A percentile compares a stretch with the other conserved stretches of the same genome.
Conservation (phyloP, 225 moss, liverwort and hornwort species). For the Sphagnum tenellum region DNA sequence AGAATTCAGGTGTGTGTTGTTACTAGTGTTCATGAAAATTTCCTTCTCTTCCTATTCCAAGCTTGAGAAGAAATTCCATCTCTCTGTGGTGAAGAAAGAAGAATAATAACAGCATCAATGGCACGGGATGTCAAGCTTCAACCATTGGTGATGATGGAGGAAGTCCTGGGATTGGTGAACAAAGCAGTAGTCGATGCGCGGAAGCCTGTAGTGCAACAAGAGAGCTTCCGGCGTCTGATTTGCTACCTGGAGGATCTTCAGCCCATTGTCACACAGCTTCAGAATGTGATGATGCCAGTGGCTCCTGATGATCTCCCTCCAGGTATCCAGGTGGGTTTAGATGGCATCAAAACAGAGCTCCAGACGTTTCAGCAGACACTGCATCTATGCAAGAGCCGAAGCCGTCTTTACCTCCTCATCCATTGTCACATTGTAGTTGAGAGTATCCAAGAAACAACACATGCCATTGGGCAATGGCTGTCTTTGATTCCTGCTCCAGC, state of each 20-base stretch:
- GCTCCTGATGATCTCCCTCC: constrained; percentile 16
- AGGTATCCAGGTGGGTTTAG: constrained; percentile 29
- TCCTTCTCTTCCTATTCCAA: too few species aligned
- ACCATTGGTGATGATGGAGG: constrained; percentile 11
- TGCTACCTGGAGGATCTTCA: constrained; percentile 41
- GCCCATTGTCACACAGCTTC: constrained; percentile 25
- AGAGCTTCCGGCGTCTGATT: constrained; percentile 41
- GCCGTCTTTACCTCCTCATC: constrained; percentile 40
- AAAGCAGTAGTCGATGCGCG: constrained; percentile 30
- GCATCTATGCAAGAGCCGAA: constrained; percentile 29
- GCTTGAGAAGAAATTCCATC: too few species aligned
- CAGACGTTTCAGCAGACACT: constrained; percentile 26
- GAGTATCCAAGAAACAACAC: constrained; percentile 28
- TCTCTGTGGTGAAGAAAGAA: too few species aligned
- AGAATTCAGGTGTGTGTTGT: too few species aligned
- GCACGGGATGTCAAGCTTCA: constrained; percentile 34
- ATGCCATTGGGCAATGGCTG: constrained; percentile 33
- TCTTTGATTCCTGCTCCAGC: constrained; percentile 11
- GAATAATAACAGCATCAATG: constrained; percentile 6
- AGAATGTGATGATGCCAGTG: constrained; percentile 13
- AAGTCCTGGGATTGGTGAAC: constrained; percentile 40
- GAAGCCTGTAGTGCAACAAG: constrained; percentile 32
- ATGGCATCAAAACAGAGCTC: constrained; percentile 29
- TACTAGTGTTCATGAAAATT: too few species aligned
- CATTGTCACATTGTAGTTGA: constrained; percentile 34